Evolutionary conservation across 2,329 filamentous ascomycete genomes (phyloP).

Genomic region (Onygena corvina): DNA sequence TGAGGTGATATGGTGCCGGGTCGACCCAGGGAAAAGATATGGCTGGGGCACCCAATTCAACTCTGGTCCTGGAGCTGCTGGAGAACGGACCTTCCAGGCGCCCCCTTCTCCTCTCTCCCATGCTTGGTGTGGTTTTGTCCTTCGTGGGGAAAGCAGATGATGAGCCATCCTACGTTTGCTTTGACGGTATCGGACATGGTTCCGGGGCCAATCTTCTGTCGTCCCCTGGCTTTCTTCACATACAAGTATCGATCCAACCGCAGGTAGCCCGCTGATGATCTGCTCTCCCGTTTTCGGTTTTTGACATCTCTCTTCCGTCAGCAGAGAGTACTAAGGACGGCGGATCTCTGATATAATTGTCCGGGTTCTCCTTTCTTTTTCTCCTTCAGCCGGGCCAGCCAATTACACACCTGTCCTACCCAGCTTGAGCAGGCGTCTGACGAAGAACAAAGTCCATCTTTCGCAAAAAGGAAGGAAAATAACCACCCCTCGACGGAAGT

Average conservation of each 20-base stretch:
- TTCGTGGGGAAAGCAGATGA: slow-evolving; percentile 1
- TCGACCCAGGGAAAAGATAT: background rate
- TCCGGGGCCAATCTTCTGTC: background rate
- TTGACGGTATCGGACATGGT: background rate
- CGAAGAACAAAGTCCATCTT: background rate
- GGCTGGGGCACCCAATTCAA: background rate
- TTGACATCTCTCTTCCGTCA: background rate
- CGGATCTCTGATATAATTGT: slow-evolving; percentile 6
- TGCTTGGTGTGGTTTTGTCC: background rate
- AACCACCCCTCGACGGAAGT: background rate
- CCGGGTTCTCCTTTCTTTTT: background rate
- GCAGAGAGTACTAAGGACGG: background rate
- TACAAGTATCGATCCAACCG: background rate
- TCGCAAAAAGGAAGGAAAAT: background rate
- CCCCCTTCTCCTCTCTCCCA: background rate
- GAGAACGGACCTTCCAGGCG: slow-evolving; percentile 2
- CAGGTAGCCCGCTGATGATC: slow-evolving; percentile 3
- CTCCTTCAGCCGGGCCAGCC: background rate
- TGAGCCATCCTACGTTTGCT: slow-evolving; percentile 1
- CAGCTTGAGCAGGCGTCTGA: background rate
- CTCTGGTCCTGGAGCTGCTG: slow-evolving; percentile 1
- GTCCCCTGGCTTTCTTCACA: background rate
- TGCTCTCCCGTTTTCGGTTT: background rate
- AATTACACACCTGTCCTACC: slow-evolving; percentile 4
- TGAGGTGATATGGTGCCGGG: background rate